Conservation (phyloP, 2,329 filamentous ascomycete genomes). For the Lecanicillium sp. region DNA sequence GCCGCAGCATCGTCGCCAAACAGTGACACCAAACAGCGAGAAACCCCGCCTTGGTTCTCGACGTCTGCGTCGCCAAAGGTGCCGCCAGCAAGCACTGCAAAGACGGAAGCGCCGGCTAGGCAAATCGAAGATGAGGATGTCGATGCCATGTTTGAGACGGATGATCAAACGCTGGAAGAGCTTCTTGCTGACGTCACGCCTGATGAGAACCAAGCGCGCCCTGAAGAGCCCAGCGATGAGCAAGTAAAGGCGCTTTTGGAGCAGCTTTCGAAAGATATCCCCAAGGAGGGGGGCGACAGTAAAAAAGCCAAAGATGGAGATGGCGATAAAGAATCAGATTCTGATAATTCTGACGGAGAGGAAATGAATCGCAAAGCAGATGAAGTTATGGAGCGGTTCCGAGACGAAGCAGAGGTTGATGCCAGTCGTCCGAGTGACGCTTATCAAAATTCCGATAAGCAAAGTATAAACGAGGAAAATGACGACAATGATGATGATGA, state of each 20-base stretch:
- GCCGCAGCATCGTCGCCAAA: constrained; percentile 18
- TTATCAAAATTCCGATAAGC: not conserved
- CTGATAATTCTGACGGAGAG: constrained; percentile 43
- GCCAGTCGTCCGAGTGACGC: constrained; percentile 10
- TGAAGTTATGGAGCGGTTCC: constrained; percentile 34
- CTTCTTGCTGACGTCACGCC: constrained; percentile 35
- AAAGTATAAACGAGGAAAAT: not conserved
- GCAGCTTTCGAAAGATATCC: constrained; percentile 25
- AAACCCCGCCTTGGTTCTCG: not conserved
- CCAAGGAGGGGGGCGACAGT: constrained; percentile 14
- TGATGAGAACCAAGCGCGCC: constrained; percentile 16
- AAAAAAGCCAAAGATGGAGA: constrained; percentile 7
- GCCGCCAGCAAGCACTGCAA: constrained; percentile 1
- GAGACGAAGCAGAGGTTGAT: constrained; percentile 36
- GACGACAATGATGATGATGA: constrained; percentile 8
- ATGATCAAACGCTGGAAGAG: constrained; percentile 45
- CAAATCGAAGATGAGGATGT: constrained; percentile 24
- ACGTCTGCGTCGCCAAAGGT: not conserved
- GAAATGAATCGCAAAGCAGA: constrained; percentile 36
- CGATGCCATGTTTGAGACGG: constrained; percentile 33
- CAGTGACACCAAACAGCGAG: not conserved
- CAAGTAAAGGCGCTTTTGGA: constrained; percentile 28
- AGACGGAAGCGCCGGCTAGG: not conserved
- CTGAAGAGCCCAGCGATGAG: constrained; percentile 19
- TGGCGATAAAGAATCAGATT: constrained; percentile 13